Conservation (phyloP, 2,329 filamentous ascomycete genomes). For the Trichoderma lentiforme region DNA sequence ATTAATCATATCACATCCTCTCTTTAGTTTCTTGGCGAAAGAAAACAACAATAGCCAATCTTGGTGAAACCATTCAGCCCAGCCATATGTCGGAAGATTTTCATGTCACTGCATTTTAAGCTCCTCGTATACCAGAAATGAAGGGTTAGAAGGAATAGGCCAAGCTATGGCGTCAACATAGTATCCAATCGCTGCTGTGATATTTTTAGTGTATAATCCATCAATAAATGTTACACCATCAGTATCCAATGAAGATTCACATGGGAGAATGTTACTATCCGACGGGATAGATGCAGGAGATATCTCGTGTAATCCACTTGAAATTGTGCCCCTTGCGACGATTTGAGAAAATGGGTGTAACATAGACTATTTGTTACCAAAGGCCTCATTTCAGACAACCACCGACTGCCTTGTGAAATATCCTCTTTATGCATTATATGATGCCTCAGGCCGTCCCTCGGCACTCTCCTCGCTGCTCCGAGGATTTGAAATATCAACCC, state of each 20-base stretch:
- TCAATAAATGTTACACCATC: not conserved
- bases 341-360: not conserved
- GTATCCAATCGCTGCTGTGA: not conserved
- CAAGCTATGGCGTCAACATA: not conserved
- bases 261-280: too few species aligned
- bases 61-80: not conserved
- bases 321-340: not conserved
- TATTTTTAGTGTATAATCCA: not conserved
- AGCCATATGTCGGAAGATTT: not conserved
- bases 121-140: not conserved
- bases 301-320: not conserved
- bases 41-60: not conserved
- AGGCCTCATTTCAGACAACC: not conserved
- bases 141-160: not conserved
- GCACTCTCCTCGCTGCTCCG: not conserved
- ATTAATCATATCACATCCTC: not conserved
- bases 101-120: not conserved
- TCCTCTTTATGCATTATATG: too few species aligned
- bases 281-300: not conserved
- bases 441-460: not conserved
- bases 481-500: not conserved
- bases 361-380: not conserved
- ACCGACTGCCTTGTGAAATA: not conserved
- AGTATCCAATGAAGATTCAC: not conserved
- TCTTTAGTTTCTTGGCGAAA: not conserved